phyloP scores from a whole-genome alignment of 2,329 filamentous ascomycete genomes.

The Colletotrichum tropicale region DNA sequence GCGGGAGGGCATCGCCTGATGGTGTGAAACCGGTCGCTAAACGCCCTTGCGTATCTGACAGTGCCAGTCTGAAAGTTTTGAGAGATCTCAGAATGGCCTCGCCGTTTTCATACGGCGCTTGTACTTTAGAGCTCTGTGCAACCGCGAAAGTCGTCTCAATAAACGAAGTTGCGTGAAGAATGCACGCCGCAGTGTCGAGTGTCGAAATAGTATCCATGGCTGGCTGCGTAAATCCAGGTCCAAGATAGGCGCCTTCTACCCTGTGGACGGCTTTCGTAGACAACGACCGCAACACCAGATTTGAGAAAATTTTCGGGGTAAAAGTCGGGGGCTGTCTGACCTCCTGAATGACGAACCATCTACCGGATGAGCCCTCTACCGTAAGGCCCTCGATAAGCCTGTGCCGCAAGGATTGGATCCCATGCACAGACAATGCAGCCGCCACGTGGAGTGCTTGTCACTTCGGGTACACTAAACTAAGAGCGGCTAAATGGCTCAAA shows the following conservation, averaged over 20 bases:
- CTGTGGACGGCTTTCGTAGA: not conserved
- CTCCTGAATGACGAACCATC: not conserved
- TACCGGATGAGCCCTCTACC: not conserved
- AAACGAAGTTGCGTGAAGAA: not conserved
- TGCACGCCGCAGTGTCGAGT: not conserved
- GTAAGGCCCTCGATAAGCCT: not conserved
- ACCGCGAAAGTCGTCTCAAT: not conserved
- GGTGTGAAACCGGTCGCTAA: not conserved
- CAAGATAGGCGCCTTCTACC: not conserved
- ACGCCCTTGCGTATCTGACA: not conserved
- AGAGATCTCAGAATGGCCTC: not conserved
- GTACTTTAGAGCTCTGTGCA: not conserved
- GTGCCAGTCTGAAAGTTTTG: not conserved
- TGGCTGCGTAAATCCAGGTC: not conserved
- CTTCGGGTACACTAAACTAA: not conserved
- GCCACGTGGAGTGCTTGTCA: not conserved
- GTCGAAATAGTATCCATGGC: not conserved
- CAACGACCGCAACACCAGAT: not conserved
- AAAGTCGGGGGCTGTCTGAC: not conserved
- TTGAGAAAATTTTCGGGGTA: not conserved
- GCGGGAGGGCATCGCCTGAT: not conserved
- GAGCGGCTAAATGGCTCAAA: not conserved
- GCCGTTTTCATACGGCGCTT: not conserved
- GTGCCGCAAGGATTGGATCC: not conserved
- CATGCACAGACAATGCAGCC: not conserved